A percentile compares a stretch with the other conserved stretches of the same genome.
Evolutionary conservation across 495 filamentous ascomycete species (phyloP).

Genomic region (Oleoguttula mirabilis): DNA sequence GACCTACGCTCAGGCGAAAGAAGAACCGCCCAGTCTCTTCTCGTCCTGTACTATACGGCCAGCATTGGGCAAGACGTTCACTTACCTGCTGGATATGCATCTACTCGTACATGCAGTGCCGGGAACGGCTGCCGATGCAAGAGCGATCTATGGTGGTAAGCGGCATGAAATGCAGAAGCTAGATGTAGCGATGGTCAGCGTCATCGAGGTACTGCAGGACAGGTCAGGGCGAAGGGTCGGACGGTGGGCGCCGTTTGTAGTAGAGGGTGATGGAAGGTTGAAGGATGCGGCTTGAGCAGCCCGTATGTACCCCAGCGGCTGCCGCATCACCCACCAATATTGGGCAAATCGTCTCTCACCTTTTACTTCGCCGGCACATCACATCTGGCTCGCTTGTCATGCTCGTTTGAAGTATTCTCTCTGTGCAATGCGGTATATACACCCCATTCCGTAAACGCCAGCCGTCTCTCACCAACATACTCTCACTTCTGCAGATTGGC

Average conservation of each 20-base stretch:
- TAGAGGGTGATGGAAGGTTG: no score
- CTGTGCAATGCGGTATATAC: no score
- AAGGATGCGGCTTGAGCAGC: no score
- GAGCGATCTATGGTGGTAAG: constrained; percentile 1
- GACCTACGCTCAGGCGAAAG: constrained; percentile 2
- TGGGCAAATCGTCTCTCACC: no score
- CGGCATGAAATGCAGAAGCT: background rate
- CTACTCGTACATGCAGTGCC: constrained; percentile 20
- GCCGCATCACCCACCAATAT: no score
- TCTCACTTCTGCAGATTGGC: constrained; percentile 6
- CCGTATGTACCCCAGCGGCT: no score
- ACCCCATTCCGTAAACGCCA: background rate
- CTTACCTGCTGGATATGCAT: constrained; percentile 23
- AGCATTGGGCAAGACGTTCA: constrained; percentile 21
- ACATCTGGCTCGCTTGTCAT: no score
- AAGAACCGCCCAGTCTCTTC: constrained; percentile 26
- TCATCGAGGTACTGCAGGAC: constrained; percentile 27
- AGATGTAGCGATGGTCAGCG: constrained; percentile 17
- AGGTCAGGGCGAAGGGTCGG: constrained; percentile 21
- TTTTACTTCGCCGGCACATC: no score
- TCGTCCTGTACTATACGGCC: constrained; percentile 21
- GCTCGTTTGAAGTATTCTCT: no score
- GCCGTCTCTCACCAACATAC: background rate
- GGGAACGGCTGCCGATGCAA: constrained; percentile 3
- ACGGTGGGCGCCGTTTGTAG: constrained; percentile 21